Evolutionary conservation across 352 stramenopile species (phyloP).

Genomic region (Thalassiosira mediterranea): DNA sequence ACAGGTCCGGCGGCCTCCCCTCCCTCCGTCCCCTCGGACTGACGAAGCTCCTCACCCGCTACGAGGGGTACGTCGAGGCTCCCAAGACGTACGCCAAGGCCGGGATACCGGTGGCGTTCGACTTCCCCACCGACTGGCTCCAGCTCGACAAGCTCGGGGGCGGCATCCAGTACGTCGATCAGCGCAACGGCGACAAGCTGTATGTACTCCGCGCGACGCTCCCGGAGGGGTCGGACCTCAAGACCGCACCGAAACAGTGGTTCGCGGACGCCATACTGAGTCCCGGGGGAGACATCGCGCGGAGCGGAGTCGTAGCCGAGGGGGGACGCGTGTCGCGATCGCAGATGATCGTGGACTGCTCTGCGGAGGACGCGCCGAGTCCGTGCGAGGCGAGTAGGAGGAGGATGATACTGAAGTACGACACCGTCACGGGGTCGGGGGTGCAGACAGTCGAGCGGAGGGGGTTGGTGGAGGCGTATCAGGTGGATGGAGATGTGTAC

Average conservation of each 20-base stretch:
- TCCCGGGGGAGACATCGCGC: slow-evolving; percentile 56
- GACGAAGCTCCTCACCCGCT: slow-evolving; percentile 33
- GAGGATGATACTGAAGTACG: slow-evolving; percentile 67
- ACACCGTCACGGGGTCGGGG: slow-evolving; percentile 67
- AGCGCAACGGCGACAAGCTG: slow-evolving; percentile 75
- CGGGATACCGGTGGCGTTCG: slow-evolving; percentile 43
- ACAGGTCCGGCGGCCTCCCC: slow-evolving; percentile 32
- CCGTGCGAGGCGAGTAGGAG: slow-evolving; percentile 27
- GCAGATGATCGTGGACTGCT: slow-evolving; percentile 54
- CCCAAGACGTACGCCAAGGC: slow-evolving; percentile 10
- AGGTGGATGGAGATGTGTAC: slow-evolving; percentile 62
- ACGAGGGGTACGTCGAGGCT: slow-evolving; percentile 41
- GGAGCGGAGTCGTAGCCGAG: slow-evolving; percentile 60
- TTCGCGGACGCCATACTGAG: slow-evolving; percentile 68
- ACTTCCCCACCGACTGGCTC: slow-evolving; percentile 77
- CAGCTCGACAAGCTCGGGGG: slow-evolving; percentile 68
- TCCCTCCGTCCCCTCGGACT: slow-evolving; percentile 26
- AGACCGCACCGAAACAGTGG: slow-evolving; percentile 55
- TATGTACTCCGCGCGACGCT: slow-evolving; percentile 65
- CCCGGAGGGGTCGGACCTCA: slow-evolving; percentile 51
- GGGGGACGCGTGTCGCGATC: slow-evolving; percentile 58
- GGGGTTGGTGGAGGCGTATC: slow-evolving; percentile 69
- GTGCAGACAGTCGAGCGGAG: slow-evolving; percentile 66
- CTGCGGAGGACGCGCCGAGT: slow-evolving; percentile 10
- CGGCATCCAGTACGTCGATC: slow-evolving; percentile 76